These are phyloP conservation scores for Vanrija humicola DNA, from an alignment of 1,284 basidiomycete genomes.

Conservation along the genomic window DNA sequence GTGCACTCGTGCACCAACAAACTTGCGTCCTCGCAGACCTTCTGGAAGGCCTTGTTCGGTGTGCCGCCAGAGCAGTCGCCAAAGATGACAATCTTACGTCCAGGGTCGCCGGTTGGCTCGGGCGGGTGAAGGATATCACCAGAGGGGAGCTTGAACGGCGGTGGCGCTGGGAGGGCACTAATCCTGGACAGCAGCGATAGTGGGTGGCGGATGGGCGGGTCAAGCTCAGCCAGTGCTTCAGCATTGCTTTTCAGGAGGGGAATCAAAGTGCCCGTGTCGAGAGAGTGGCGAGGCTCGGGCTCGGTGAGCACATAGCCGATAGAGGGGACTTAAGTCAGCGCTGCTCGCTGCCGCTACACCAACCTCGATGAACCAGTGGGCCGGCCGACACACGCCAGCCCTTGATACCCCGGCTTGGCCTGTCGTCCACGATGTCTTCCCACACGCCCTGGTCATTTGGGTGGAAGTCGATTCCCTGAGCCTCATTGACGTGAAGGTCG, in stretches of 20 bases:
- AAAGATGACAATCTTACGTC: slow-evolving; percentile 53
- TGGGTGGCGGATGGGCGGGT: slow-evolving; percentile 62
- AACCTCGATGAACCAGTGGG: slow-evolving; percentile 75
- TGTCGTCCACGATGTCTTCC: slow-evolving; percentile 54
- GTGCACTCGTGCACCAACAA: slow-evolving; percentile 70
- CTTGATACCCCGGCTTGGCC: slow-evolving; percentile 36
- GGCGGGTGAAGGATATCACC: slow-evolving; percentile 75
- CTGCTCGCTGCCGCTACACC: slow-evolving; percentile 17
- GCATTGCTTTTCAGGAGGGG: slow-evolving; percentile 50
- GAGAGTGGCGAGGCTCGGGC: slow-evolving; percentile 47
- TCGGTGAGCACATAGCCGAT: slow-evolving; percentile 78
- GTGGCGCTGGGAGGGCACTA: slow-evolving; percentile 56
- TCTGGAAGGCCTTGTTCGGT: slow-evolving; percentile 32
- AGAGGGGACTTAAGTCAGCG: slow-evolving; percentile 62
- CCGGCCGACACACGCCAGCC: slow-evolving; percentile 67
- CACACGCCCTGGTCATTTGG: slow-evolving; percentile 67
- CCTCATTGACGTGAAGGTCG: slow-evolving; percentile 64
- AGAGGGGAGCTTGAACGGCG: slow-evolving; percentile 65
- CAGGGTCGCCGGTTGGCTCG: slow-evolving; percentile 21
- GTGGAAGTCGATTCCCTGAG: slow-evolving; percentile 61
- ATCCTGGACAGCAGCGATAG: slow-evolving; percentile 66
- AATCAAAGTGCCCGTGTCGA: slow-evolving; percentile 42
- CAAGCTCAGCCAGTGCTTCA: slow-evolving; percentile 53
- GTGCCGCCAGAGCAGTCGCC: slow-evolving; percentile 46
- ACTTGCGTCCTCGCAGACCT: slow-evolving; percentile 37